A percentile compares a stretch with the other conserved stretches of the same genome.
Evolutionary conservation across 2,329 filamentous ascomycete genomes (phyloP).

Genomic region (Cercospora zeina): DNA sequence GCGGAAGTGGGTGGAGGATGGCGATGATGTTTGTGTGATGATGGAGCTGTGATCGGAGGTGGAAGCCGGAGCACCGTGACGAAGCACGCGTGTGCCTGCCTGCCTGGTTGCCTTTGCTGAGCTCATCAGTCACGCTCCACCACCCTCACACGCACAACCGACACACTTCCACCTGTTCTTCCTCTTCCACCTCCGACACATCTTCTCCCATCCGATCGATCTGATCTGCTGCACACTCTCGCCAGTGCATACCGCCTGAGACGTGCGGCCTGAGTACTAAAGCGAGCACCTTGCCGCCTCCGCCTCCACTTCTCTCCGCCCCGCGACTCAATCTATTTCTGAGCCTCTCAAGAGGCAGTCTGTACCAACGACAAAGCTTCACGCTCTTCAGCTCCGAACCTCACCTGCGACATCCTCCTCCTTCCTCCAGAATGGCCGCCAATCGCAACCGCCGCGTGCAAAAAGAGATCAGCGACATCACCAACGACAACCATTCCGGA

Average conservation of each 20-base stretch:
- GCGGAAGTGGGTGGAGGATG: constrained; percentile 12
- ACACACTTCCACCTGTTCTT: constrained; percentile 1
- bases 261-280: neutral
- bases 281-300: neutral
- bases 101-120: neutral
- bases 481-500: constrained; percentile 71
- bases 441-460: constrained; percentile 63
- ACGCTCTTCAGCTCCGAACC: too few species aligned
- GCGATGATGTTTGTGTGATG: constrained; percentile 17
- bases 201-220: neutral
- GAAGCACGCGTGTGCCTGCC: constrained; percentile 25
- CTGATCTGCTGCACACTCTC: neutral
- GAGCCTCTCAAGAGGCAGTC: constrained; percentile 7
- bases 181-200: neutral
- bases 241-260: neutral
- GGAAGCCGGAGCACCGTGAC: constrained; percentile 10
- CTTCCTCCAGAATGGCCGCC: constrained; percentile 47
- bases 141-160: neutral
- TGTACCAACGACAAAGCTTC: neutral
- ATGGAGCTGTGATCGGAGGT: constrained; percentile 8
- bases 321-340: neutral
- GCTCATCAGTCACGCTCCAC: constrained; percentile 2
- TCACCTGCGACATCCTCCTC: neutral
- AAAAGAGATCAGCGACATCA: constrained; percentile 76
- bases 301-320: neutral